A percentile compares a stretch with the other conserved stretches of the same genome.
phyloP scores from a whole-genome alignment of 208 protist genomes.

The Crithidia sp. region DNA sequence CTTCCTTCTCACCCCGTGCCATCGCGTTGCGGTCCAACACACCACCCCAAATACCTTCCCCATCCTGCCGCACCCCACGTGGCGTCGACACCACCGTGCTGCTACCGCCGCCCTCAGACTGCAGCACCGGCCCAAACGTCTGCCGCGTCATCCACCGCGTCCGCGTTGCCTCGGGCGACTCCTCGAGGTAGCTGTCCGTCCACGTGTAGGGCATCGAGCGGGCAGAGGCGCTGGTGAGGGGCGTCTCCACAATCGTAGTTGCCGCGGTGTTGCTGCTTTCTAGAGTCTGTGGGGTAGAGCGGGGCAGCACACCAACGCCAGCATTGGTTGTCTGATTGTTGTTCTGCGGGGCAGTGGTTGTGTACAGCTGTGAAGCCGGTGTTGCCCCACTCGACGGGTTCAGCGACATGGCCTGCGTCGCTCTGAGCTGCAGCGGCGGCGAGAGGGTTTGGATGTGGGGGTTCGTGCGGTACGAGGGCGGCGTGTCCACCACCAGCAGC shows the following conservation, averaged over 20 bases:
- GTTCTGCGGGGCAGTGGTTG: too few relatives aligned
- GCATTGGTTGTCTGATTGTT: too few relatives aligned
- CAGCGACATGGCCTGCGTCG: background rate
- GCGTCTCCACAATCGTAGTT: background rate
- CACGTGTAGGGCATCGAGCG: slow-evolving; percentile 42
- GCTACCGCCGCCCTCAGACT: slow-evolving; percentile 36
- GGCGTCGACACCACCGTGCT: slow-evolving; percentile 28
- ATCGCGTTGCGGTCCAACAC: slow-evolving; percentile 12
- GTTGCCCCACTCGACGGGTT: background rate
- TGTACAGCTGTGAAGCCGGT: background rate
- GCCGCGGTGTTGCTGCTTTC: background rate
- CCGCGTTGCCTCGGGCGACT: slow-evolving; percentile 23
- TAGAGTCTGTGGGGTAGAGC: background rate
- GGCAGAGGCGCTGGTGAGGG: slow-evolving; percentile 4
- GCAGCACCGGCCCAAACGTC: slow-evolving; percentile 47
- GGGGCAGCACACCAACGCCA: background rate
- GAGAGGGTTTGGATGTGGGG: background rate
- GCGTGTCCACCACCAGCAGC: slow-evolving; percentile 16
- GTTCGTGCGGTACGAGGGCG: slow-evolving; percentile 1
- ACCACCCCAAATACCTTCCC: slow-evolving; percentile 23
- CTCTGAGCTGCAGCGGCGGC: background rate
- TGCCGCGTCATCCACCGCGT: slow-evolving; percentile 39
- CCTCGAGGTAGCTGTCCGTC: slow-evolving; percentile 42
- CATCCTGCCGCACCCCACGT: background rate
- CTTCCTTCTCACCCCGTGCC: too few relatives aligned